Percentiles rank a stretch among this genome's conserved stretches.
Evolutionary conservation across 805 yeast genomes (phyloP).

Genomic region (Candida vaughaniae): DNA sequence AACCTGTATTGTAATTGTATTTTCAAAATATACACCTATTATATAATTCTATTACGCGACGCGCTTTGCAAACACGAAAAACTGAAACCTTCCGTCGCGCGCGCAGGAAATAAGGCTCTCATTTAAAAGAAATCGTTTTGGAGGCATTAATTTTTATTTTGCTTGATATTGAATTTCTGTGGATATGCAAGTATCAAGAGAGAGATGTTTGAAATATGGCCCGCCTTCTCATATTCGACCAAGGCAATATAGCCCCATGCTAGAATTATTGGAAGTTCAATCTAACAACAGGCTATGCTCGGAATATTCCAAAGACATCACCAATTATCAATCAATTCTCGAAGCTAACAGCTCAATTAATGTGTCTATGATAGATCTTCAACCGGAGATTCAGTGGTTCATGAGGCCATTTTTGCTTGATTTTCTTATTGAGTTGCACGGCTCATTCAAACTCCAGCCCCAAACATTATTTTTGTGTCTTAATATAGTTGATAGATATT

Average conservation of each 20-base stretch:
- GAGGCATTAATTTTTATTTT: no score
- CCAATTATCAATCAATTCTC: slow-evolving; percentile 35
- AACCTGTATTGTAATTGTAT: no score
- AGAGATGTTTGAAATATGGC: no score
- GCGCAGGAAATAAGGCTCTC: slow-evolving; percentile 5
- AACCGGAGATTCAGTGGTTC: slow-evolving; percentile 49
- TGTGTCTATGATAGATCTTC: slow-evolving; percentile 51
- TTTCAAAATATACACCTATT: background rate
- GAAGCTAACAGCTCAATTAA: slow-evolving; percentile 43
- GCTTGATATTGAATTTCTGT: no score
- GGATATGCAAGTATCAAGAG: no score
- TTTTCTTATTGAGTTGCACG: slow-evolving; percentile 43
- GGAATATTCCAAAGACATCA: slow-evolving; percentile 44
- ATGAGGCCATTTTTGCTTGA: slow-evolving; percentile 47
- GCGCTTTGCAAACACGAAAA: slow-evolving; percentile 1
- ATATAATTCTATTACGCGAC: slow-evolving; percentile 2
- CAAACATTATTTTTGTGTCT: slow-evolving; percentile 43
- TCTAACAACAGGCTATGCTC: slow-evolving; percentile 41
- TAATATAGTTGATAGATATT: slow-evolving; percentile 46
- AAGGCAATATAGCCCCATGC: slow-evolving; percentile 38
- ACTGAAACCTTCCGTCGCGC: no score
- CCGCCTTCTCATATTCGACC: slow-evolving; percentile 30
- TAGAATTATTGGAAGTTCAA: slow-evolving; percentile 48
- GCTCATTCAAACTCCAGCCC: slow-evolving; percentile 41
- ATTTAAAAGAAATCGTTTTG: no score